Percentiles rank a stretch among this genome's conserved stretches.
These are phyloP conservation scores for Noccaea caerulescens DNA, from an alignment of 345 rosid species.

Conservation along the genomic window DNA sequence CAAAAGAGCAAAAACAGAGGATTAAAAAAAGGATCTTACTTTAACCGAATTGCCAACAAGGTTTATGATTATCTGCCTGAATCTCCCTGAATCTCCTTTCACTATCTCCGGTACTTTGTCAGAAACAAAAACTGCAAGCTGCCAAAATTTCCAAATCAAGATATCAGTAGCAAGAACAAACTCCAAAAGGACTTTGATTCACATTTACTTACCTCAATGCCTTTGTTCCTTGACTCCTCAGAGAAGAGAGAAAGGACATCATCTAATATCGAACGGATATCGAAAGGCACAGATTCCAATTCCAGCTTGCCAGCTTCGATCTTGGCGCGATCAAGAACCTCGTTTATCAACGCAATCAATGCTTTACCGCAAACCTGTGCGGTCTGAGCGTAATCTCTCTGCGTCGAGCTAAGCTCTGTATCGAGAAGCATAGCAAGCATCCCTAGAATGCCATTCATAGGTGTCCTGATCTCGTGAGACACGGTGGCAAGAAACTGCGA, in stretches of 20 bases:
- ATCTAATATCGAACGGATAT: slow-evolving; percentile 80
- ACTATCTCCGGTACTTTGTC: slow-evolving; percentile 86
- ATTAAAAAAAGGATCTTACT: slow-evolving; percentile 52
- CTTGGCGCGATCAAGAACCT: slow-evolving; percentile 98
- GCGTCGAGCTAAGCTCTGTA: slow-evolving; percentile 88
- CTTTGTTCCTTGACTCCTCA: slow-evolving; percentile 88
- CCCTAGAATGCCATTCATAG: slow-evolving; percentile 99
- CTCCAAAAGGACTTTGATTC: neutral
- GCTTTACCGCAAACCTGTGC: slow-evolving; percentile 98
- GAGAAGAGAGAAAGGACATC: slow-evolving; percentile 96
- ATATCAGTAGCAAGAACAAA: slow-evolving; percentile 15
- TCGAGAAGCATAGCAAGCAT: slow-evolving; percentile 94
- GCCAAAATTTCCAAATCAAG: slow-evolving; percentile 33
- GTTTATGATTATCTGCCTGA: slow-evolving; percentile 92
- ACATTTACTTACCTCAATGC: slow-evolving; percentile 68
- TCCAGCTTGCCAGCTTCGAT: slow-evolving; percentile 96
- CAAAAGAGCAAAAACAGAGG: neutral
- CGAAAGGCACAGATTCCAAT: slow-evolving; percentile 81
- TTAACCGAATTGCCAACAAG: slow-evolving; percentile 97
- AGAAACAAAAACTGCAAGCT: slow-evolving; percentile 93
- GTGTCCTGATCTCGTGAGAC: slow-evolving; percentile 97
- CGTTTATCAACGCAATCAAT: slow-evolving; percentile 85
- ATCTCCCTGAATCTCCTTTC: slow-evolving; percentile 93
- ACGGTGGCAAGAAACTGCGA: slow-evolving; percentile 99
- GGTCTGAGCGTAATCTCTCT: slow-evolving; percentile 92